Base-by-base conservation (phyloP, 108 stramenopile genomes). In the Cyclostephanos tholiformis region DNA sequence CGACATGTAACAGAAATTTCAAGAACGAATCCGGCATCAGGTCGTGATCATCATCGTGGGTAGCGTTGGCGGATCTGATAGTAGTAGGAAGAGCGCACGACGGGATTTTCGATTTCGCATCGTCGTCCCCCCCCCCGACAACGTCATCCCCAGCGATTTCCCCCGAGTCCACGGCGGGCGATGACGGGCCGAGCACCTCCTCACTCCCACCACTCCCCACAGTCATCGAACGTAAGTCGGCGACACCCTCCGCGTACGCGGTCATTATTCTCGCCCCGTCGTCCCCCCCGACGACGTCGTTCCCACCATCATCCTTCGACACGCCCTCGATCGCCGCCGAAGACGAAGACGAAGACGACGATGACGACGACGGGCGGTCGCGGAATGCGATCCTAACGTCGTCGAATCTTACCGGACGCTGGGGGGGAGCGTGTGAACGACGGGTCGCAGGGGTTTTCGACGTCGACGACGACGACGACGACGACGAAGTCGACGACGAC, bases 21-120 rank as follows among this genome's bases (percentile, higher is more conserved):
- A 78, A 70, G 58, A 78, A 78, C 20, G 77, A 72, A 25, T 78
- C 77, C 27, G 77, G 77, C 11, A 78, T 49, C 1, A 63, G n/a
- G n/a, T n/a, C n/a, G n/a, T n/a, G n/a, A n/a, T n/a, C n/a, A n/a
- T n/a, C 63, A 4, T 12, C 44, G 44, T 3, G 44, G 16, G 14
- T 16, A 12, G 13, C 13, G 14, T 12, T 0, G 14, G 16, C 16
- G 44, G 44, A n/a, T n/a, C n/a, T 0, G 44, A 14, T 14, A 14
- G 44, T 14, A 14, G 44, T 14, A 14, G 44, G 13, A 14, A 14
- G 13, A 41, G 41, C 41, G 13, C 2, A 16, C 44, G 44, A 41
- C 41, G 41, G 8, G 12, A 14, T 0, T 14, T 46, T 46, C 44
- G 44, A 46, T 46, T 46, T 46, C 44, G 13, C 44, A 16, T 46